Evolutionary conservation across 208 protist species (phyloP), one percentile per base, ranked within the genome.

Genomic region (Kentomonas sorsogonicus): DNA sequence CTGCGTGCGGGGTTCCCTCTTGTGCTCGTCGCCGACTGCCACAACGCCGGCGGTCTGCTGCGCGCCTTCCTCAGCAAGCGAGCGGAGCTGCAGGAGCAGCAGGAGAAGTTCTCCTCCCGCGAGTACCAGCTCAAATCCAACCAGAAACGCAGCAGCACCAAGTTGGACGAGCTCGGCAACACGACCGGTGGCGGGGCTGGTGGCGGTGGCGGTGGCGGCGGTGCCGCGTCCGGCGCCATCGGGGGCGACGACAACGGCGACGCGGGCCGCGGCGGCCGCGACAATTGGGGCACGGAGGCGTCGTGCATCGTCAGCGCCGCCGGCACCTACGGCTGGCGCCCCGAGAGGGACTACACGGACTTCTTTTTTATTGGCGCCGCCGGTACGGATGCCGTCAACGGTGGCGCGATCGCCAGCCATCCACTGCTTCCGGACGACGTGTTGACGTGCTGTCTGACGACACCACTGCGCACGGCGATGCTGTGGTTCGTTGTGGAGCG

Each of bases 381-480:
- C n/a, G 74, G 80, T 10, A 43, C 45, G 26, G 71, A 65, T 11
- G 70, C 26, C 33, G 51, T 13, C 23, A n/a, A 34, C 40, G 44
- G 29, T 43, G 46, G 55, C 10, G 33, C 34, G 22, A 23, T 60
- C 6, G 30, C 60, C 3, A 60, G 67, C 44, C 89, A 95, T 67
- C 79, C 75, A 23, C 72, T 68, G 23, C 71, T 95, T 38, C 89
- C 85, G 2, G 86, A 79, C 1, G 98, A 99, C 78, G 78, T 99
- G 22, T 98, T 99, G 59, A 99, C 98, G 3, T 77, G 95, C n/a
- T 99, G 98, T 73, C 81, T 99, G 2, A 99, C 98, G 0, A 99
- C 98, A 27, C 98, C 98, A 1, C 83, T 99, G 15, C 77, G 81
- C 38, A 97, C 98, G 61, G 94, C 95, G 15, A 60, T 99, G n/a